Percentiles rank a stretch among this genome's conserved stretches.
phyloP scores from a whole-genome alignment of 2,329 filamentous ascomycete species.

The Aspergillus sp. region DNA sequence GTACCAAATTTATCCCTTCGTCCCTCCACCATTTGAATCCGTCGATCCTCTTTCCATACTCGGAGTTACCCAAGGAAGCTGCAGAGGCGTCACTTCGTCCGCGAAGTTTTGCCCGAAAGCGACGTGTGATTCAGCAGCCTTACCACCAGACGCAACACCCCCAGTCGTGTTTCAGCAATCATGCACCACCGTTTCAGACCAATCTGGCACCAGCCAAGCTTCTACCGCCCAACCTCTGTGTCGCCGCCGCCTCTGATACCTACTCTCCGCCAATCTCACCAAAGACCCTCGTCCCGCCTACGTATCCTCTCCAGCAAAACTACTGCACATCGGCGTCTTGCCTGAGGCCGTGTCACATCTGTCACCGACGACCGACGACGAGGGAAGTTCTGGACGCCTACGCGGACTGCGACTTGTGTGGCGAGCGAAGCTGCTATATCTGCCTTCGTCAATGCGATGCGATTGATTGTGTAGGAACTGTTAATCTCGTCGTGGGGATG shows the following conservation, averaged over 20 bases:
- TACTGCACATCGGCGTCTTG: conserved; percentile 22
- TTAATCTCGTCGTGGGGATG: background rate
- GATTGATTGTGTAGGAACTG: conserved; percentile 24
- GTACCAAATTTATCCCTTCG: conserved; percentile 13
- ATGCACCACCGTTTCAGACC: conserved; percentile 1
- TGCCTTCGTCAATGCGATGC: conserved; percentile 42
- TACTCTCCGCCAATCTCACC: conserved; percentile 26
- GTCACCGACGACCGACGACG: conserved; percentile 41
- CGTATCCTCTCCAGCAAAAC: conserved; percentile 20
- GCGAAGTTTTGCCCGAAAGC: conserved; percentile 15
- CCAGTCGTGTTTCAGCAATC: conserved; percentile 1
- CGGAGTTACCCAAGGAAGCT: conserved; percentile 9
- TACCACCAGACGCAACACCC: conserved; percentile 12
- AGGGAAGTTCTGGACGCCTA: conserved; percentile 41
- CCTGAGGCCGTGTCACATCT: conserved; percentile 42
- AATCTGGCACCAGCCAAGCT: conserved; percentile 3
- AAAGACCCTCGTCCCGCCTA: conserved; percentile 25
- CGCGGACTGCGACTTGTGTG: conserved; percentile 41
- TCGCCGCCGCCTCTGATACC: conserved; percentile 3
- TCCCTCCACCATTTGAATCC: conserved; percentile 15
- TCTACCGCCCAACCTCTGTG: conserved; percentile 6
- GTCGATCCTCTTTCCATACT: conserved; percentile 14
- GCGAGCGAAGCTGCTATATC: conserved; percentile 40
- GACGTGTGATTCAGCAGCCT: conserved; percentile 17
- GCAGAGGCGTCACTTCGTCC: conserved; percentile 9